A percentile compares a stretch with the other conserved stretches of the same genome.
These are phyloP conservation scores for Xylaria intraflava DNA, from an alignment of 495 filamentous ascomycete genomes.

Conservation along the genomic window DNA sequence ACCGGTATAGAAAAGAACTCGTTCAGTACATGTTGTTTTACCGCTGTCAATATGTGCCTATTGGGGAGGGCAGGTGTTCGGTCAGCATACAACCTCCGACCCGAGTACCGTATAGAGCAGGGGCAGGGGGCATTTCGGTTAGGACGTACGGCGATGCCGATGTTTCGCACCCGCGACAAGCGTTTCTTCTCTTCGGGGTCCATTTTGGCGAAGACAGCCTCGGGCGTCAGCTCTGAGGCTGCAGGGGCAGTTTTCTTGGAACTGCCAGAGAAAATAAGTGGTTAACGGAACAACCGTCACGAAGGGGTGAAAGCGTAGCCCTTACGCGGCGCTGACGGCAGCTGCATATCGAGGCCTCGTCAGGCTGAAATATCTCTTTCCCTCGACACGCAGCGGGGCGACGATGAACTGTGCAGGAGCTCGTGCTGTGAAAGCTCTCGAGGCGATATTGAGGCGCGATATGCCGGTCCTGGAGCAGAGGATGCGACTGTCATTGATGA, in stretches of 20 bases:
- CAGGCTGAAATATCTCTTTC: constrained; percentile 25
- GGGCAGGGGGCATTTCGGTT: background rate
- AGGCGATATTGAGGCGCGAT: constrained; percentile 25
- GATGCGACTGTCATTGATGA: constrained; percentile 35
- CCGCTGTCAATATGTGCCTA: constrained; percentile 98
- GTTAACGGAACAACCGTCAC: background rate
- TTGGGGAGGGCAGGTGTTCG: constrained; percentile 11
- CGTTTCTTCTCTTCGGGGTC: constrained; percentile 68
- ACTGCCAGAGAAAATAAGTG: constrained; percentile 15
- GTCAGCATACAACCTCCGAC: constrained; percentile 13
- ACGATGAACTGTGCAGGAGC: constrained; percentile 19
- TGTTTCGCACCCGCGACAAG: constrained; percentile 78
- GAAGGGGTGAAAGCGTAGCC: background rate
- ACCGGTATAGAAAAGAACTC: constrained; percentile 97
- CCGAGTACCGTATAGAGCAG: background rate
- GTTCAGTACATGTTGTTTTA: constrained; percentile 95
- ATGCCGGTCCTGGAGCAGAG: constrained; percentile 25
- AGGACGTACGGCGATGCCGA: constrained; percentile 84
- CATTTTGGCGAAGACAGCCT: constrained; percentile 52
- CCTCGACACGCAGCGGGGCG: constrained; percentile 23
- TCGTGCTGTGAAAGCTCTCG: constrained; percentile 11
- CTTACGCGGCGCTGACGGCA: constrained; percentile 20
- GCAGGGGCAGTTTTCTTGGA: constrained; percentile 41
- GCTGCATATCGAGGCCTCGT: constrained; percentile 24
- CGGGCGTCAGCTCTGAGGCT: constrained; percentile 37